A percentile compares a stretch with the other conserved stretches of the same genome.
Evolutionary conservation across 306 rosid species (phyloP).

Genomic region (Dalbergia cochinchinensis): DNA sequence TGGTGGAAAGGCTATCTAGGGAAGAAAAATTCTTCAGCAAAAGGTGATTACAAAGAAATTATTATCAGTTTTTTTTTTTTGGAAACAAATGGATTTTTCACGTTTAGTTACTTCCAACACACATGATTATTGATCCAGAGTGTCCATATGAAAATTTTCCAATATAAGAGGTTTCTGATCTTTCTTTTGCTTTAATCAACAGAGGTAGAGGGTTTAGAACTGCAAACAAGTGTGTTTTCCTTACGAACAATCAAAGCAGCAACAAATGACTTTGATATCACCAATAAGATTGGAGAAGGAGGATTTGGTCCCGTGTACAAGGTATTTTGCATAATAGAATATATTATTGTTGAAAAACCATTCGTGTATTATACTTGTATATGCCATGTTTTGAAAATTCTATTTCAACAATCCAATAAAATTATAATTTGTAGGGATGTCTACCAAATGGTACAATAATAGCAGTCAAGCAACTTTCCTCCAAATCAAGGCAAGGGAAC

Average conservation of each 20-base stretch:
- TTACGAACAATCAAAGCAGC: slow-evolving; percentile 67
- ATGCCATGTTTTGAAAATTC: background rate
- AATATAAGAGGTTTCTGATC: background rate
- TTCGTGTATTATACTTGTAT: background rate
- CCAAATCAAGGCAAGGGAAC: slow-evolving; percentile 72
- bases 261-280: slow-evolving; percentile 61
- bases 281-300: slow-evolving; percentile 79
- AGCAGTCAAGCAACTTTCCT: slow-evolving; percentile 68
- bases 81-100: background rate
- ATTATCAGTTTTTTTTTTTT: background rate
- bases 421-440: slow-evolving; percentile 52
- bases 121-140: no score
- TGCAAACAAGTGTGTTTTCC: slow-evolving; percentile 55
- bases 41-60: slow-evolving; percentile 41
- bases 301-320: slow-evolving; percentile 78
- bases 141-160: no score
- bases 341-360: background rate
- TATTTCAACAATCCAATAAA: background rate
- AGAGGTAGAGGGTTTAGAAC: slow-evolving; percentile 59
- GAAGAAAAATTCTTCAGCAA: slow-evolving; percentile 30
- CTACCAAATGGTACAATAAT: slow-evolving; percentile 57
- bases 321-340: slow-evolving; percentile 45
- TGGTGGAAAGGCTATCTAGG: slow-evolving; percentile 50
- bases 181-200: slow-evolving; percentile 39
- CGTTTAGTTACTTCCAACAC: background rate